Base-by-base conservation (phyloP, 2,329 filamentous ascomycete genomes). In the Cordyceps tenuipes region DNA sequence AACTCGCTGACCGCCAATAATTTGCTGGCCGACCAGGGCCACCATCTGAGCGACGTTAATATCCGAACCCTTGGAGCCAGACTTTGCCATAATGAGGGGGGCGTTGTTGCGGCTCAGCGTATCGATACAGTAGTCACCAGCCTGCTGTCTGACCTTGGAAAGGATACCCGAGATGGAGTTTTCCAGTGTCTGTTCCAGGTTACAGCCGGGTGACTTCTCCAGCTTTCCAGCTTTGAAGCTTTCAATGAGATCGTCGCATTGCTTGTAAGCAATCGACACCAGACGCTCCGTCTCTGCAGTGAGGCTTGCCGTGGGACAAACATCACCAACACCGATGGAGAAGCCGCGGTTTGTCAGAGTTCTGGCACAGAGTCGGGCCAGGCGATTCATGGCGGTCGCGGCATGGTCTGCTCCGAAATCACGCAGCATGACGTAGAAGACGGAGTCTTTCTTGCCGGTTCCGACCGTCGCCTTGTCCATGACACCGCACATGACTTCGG, bases 11-110 rank as follows among this genome's bases (percentile, higher is more conserved):
- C 91, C 91, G 62, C 89, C 89, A 68, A 99, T 97, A 83, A 97
- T 97, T 68, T 99, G 94, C 75, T 99, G 94, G 55, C 94, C 94
- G 70, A 99, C 94, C 62, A 92, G 86, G 60, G 94, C 93, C 71
- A 97, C 89, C 94, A 99, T 99, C 77, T 99, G 94, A 9, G 94
- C 94, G 39, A 99, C 94, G 79, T 99, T 99, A 79, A 99, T 95
- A 67, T 90, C 89, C 5, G 91, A 96, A 71, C 94, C 94, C 74
- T 99, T 99, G 58, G 93, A 97, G 53, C 94, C 94, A 13, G 91
- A 97, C 63, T 90, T 94, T 63, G 94, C 94, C 94, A 99, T 99
- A 76, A 96, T 88, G 64, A 97, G 80, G 6, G 94, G 92, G 0
- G 94, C 87, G 67, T 99, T 99, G 76, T 91, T 91, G 64, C 85